Evolutionary conservation across 73 alveolate species (phyloP).

Genomic region (Stentor roeselii): DNA sequence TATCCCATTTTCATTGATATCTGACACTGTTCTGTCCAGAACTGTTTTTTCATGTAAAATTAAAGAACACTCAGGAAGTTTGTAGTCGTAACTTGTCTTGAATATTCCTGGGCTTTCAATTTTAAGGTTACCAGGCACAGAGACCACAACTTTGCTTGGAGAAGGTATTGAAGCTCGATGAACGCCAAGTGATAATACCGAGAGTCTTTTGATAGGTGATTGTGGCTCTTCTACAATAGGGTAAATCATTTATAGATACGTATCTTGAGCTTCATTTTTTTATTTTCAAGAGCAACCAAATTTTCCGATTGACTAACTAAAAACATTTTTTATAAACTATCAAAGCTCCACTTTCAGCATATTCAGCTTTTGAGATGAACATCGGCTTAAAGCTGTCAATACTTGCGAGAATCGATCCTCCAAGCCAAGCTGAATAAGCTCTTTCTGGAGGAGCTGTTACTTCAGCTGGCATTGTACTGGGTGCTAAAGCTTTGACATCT

Average conservation of each 20-base stretch:
- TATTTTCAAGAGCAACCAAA: too few species aligned
- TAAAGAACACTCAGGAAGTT: background rate
- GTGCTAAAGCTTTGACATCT: conserved; percentile 76
- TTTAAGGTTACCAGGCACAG: background rate
- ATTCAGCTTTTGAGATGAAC: conserved; percentile 80
- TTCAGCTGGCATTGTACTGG: conserved; percentile 76
- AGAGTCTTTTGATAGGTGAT: background rate
- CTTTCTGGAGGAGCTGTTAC: conserved; percentile 85
- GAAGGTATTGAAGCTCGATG: background rate
- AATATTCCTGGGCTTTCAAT: background rate
- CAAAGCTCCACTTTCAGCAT: conserved; percentile 64
- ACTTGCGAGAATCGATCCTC: conserved; percentile 78
- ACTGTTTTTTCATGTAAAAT: too few species aligned
- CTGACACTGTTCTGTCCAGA: background rate
- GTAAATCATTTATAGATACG: too few species aligned
- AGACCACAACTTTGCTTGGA: background rate
- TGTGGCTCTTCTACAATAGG: too few species aligned
- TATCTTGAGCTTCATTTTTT: too few species aligned
- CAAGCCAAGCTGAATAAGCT: conserved; percentile 76
- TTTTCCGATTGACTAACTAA: conserved; percentile 28
- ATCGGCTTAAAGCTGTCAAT: conserved; percentile 69
- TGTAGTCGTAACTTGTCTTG: background rate
- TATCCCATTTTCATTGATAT: background rate
- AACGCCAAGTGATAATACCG: background rate
- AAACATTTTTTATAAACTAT: conserved; percentile 83